Base-by-base conservation (phyloP, 345 rosid genomes). In the Chamaenerion angustifolium region DNA sequence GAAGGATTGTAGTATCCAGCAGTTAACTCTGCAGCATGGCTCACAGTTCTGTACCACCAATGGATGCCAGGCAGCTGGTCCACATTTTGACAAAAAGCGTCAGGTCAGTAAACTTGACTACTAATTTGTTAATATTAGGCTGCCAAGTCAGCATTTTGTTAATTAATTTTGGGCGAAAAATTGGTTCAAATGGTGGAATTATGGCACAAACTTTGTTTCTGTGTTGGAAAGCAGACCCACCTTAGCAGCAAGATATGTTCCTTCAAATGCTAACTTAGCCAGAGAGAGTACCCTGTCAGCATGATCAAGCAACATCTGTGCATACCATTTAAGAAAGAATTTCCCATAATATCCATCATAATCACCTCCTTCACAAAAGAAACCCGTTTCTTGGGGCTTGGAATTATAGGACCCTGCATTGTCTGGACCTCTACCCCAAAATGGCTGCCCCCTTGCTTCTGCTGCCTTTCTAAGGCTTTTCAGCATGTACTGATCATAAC, bases 331-430 rank as follows among this genome's bases (percentile, higher is more conserved):
- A 59, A 92, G 96, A 68, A 92, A 92, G 76, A 92, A 92, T 62
- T 94, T 84, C 19, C 98, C 96, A 51, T 87, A 84, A 63, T 80
- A 76, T 35, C 95, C 82, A 68, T 82, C 93, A 25, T 84, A 93
- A 49, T 80, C 95, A 62, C 99, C 99, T 53, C 90, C 96, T 52
- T 92, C 98, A 74, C 90, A 73, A 68, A 92, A 92, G 77, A 92
- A 92, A 49, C 86, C 82, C 19, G 96, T 87, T 61, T 79, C 94
- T 27, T 80, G 82, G 25, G 98, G 96, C 56, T 62, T 85, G 48
- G 93, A 77, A 65, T 84, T 92, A 66, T 87, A 87, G 14, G 82
- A 74, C 50, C 98, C 98, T 0, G 82, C 76, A 62, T 84, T 87
- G 42, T 84, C 95, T 54, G 98, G 98, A 42, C 85, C 95, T 64